phyloP scores from a whole-genome alignment of 2,329 filamentous ascomycete genomes.

The Fonsecaea pedrosoi region DNA sequence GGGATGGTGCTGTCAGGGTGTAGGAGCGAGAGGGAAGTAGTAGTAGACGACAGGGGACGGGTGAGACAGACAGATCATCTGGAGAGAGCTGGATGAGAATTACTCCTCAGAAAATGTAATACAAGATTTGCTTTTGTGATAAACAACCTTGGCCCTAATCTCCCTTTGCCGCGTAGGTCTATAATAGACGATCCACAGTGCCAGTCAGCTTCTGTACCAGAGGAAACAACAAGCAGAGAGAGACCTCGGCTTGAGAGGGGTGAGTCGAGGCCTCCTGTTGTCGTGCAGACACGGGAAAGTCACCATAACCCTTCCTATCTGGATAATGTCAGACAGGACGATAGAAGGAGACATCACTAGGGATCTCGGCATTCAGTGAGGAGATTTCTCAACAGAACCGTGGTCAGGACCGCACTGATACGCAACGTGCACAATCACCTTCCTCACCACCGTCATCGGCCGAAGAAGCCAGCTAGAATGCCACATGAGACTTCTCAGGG shows the following conservation, averaged over 20 bases:
- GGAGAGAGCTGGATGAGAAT: background rate
- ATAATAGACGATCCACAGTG: too few species aligned
- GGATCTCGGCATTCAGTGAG: background rate
- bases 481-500: background rate
- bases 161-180: too few species aligned
- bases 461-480: background rate
- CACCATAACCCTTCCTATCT: too few species aligned
- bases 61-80: background rate
- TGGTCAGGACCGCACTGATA: constrained; percentile 14
- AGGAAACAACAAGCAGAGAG: too few species aligned
- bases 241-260: too few species aligned
- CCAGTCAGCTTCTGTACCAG: too few species aligned
- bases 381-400: constrained; percentile 4
- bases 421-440: constrained; percentile 2
- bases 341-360: too few species aligned
- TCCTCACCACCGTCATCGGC: background rate
- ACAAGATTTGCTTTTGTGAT: background rate
- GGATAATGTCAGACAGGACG: too few species aligned
- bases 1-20: background rate
- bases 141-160: background rate
- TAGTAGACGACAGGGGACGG: background rate
- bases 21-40: too few species aligned
- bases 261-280: too few species aligned
- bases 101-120: background rate
- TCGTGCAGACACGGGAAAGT: too few species aligned